Base-by-base conservation (phyloP, 495 filamentous ascomycete species). In the Terfezia claveryi region DNA sequence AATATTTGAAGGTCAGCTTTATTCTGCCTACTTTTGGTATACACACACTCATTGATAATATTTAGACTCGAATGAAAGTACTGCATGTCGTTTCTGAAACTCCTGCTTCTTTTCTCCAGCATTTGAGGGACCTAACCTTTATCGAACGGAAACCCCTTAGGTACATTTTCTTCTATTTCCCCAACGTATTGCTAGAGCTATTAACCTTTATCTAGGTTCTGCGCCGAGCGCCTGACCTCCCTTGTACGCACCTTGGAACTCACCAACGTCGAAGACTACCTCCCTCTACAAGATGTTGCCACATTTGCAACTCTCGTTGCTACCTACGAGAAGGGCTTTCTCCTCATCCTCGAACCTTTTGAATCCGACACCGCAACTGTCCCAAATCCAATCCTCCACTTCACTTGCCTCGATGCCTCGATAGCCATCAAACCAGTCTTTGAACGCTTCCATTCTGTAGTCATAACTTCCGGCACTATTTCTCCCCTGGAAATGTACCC, bases 401-500 rank as follows among this genome's bases (percentile, higher is more conserved):
- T 96, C 64, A 88, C 88, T 10, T 99, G 92, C 60, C 73, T 99
- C 23, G 92, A 99, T 71, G 92, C 92, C 14, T 91, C 92, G 5
- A 99, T 99, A 57, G 92, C 92, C 50, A 96, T 99, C 67, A 94
- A 88, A 62, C 92, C 92, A 1, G 87, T 99, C 9, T 92, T 96
- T 64, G 91, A 99, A 54, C 81, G 92, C 37, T 99, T 99, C 67
- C 83, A 80, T 63, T 95, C 92, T 8, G 92, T 99, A 54, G 88
- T 99, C 68, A 95, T 99, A 67, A 99, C 92, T 6, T 96, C 92
- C 0, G 92, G 92, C 17, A 99, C 92, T 4, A 82, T 99, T 53
- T 95, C 91, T 0, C 92, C 92, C 0, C 67, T 99, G 5, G 92
- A 99, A 66, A 96, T 99, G 87, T 99, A 96, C 65, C 92, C 92